Base-by-base conservation (phyloP, 1,139 yeast genomes). In the Petasospora fabianii region DNA sequence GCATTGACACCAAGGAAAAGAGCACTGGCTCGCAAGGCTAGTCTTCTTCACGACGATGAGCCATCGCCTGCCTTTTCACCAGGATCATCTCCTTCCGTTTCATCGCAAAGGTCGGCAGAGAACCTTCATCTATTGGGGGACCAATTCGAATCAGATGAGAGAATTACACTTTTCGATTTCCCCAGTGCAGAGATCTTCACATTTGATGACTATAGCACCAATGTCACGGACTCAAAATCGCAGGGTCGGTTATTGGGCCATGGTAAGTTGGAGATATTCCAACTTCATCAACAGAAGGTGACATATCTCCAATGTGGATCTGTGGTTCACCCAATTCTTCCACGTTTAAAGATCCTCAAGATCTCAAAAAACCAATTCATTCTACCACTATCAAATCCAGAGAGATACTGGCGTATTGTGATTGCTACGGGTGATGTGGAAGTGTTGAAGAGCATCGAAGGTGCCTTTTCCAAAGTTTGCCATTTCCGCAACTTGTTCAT, bases 371-470 rank as follows among this genome's bases (percentile, higher is more conserved):
- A 71, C 47, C 79, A 77, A 44, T 81, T 80, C 51, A 67, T 83
- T 2, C 55, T 84, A 24, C 85, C 88, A 1, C 66, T 83, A 47
- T 76, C 77, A 9, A 80, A 80, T 48, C 90, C 90, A 0, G 82
- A 80, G 43, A 63, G 88, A 49, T 83, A 78, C 58, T 83, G 90
- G 90, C 71, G 77, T 43, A 71, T 83, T 3, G 68, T 68, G 24
- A 56, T 82, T 5, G 66, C 66, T 35, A 57, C 75, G 0, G 63
- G 58, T 3, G 70, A 71, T 38, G 45, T 47, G 0, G 44, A 53
- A 6, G 60, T 61, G 1, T 54, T 76, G 11, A 52, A 53, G 12
- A 49, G 51, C 7, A 58, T 77, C 42, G 78, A 70, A 47, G 38
- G 34, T 2, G 60, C 68, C 1, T 62, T 78, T 32, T 61, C 60